Conservation (phyloP, 2,329 filamentous ascomycete genomes). For the Stagonosporopsis cucurbitacearum region DNA sequence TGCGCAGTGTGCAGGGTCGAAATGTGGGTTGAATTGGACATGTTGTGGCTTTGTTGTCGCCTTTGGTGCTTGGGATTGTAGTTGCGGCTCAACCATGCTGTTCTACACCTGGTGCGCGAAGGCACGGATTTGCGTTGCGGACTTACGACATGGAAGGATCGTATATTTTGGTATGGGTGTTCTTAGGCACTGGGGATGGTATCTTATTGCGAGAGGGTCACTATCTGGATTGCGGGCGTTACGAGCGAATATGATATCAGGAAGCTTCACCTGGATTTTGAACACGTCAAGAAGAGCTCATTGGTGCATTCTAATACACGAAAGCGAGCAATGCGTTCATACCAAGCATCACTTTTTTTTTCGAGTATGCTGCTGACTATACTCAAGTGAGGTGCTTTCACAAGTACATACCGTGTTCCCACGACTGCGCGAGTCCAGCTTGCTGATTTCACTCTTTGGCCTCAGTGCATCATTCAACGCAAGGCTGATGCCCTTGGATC, state of each 20-base stretch:
- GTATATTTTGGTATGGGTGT: neutral
- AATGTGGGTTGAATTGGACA: neutral
- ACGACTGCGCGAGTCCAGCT: neutral
- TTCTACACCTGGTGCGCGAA: neutral
- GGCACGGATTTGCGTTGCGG: no score
- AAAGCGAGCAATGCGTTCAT: neutral
- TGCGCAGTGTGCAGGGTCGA: neutral
- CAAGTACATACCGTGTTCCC: no score
- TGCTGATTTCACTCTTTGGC: neutral
- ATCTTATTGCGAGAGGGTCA: neutral
- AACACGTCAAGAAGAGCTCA: neutral
- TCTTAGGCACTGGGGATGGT: conserved; percentile 1
- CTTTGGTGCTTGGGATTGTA: neutral
- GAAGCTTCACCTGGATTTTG: neutral
- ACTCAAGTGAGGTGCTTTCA: neutral
- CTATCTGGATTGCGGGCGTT: neutral
- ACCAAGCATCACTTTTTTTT: neutral
- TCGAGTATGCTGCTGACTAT: neutral
- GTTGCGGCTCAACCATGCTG: neutral
- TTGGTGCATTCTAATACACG: neutral
- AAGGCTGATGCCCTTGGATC: neutral
- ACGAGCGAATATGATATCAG: neutral
- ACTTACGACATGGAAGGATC: neutral
- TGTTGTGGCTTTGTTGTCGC: neutral
- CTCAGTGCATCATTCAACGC: neutral